Conservation (phyloP, 2,329 filamentous ascomycete genomes). For the Cladosporium sp. region DNA sequence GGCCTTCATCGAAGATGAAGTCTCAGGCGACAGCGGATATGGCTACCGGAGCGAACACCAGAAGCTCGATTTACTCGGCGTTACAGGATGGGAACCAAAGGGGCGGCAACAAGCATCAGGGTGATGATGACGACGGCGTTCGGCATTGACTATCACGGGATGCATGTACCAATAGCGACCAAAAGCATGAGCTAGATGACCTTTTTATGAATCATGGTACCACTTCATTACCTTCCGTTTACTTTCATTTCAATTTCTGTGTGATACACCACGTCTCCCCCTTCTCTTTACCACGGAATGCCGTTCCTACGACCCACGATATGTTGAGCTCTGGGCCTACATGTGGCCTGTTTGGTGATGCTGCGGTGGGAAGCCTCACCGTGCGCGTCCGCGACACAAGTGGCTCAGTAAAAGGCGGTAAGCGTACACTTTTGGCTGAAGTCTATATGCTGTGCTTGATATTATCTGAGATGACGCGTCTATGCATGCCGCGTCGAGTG, state of each 20-base stretch:
- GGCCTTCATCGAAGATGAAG: slow-evolving; percentile 15
- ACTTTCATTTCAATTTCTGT: background rate
- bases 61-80: slow-evolving; percentile 7
- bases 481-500: too few species aligned
- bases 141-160: slow-evolving; percentile 6
- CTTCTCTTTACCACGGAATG: too few species aligned
- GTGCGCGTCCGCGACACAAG: too few species aligned
- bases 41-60: slow-evolving; percentile 7
- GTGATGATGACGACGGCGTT: slow-evolving; percentile 8
- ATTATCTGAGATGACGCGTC: too few species aligned
- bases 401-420: too few species aligned
- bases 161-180: slow-evolving; percentile 8
- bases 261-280: too few species aligned
- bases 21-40: background rate
- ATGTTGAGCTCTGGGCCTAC: too few species aligned
- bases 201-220: slow-evolving; percentile 10
- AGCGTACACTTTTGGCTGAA: too few species aligned
- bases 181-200: slow-evolving; percentile 14
- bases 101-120: slow-evolving; percentile 1
- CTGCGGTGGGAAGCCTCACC: too few species aligned
- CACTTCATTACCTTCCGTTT: background rate
- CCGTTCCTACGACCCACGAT: too few species aligned
- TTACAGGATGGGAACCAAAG: slow-evolving; percentile 2
- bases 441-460: too few species aligned
- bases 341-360: too few species aligned